Base-by-base conservation (phyloP, 352 stramenopile species). In the Phytophthora meadii region DNA sequence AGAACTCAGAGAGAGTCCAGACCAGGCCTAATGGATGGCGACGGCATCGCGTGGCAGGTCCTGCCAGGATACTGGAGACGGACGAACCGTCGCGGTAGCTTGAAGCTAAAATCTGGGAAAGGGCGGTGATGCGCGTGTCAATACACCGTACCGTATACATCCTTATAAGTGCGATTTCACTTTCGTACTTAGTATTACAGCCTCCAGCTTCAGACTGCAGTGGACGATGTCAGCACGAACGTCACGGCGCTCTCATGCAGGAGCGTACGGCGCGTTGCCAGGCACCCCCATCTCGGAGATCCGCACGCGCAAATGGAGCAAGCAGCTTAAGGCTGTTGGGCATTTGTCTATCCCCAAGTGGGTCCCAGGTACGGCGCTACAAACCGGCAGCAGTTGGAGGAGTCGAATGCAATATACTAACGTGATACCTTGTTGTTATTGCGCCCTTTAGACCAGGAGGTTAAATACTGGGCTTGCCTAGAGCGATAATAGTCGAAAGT, bases 331-430 rank as follows among this genome's bases (percentile, higher is more conserved):
- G 55, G 88, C 69, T 0, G 79, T 93, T n/a, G 85, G 83, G 32
- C 85, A 93, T 39, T 71, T 93, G 57, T 73, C 74, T 42, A 78
- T 93, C 54, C 68, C 76, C 39, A 93, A 93, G 41, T 93, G 85
- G 85, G 72, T 90, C 22, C 81, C 85, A 12, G 83, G 85, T 92
- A 60, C 30, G 76, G 34, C 0, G 10, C 7, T 5, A 6, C 2
- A 14, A 41, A 37, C 15, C 32, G 36, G 19, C 8, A 40, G 22
- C 3, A 54, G 32, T 17, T 34, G 4, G 41, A 55, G 17, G 28
- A 54, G 34, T 52, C 8, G n/a, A 27, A 14, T 39, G 1, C 17
- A 7, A 59, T 19, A 10, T 5, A 24, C 56, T 69, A 50, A 71
- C 50, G 42, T 52, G n/a, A 8, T 64, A 19, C 45, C 32, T 49